These are phyloP conservation scores for Cladorrhinum samala DNA, from an alignment of 495 filamentous ascomycete genomes.

Conservation along the genomic window DNA sequence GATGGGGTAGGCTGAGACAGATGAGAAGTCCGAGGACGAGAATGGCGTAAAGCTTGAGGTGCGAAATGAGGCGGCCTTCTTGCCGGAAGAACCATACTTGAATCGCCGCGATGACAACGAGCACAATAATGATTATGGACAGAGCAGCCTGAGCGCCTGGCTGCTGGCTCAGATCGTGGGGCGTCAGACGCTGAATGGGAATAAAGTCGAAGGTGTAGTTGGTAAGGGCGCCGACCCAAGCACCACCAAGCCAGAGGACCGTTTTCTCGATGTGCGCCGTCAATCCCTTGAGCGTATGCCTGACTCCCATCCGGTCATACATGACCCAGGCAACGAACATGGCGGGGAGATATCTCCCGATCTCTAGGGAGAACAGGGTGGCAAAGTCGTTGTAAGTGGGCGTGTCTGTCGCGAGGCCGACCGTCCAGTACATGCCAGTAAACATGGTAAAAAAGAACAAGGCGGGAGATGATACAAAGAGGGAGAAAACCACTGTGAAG, in stretches of 20 bases:
- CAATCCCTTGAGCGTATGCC: slow-evolving; percentile 46
- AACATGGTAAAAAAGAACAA: slow-evolving; percentile 68
- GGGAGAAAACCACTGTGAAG: slow-evolving; percentile 58
- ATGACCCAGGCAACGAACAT: slow-evolving; percentile 70
- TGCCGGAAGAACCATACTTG: slow-evolving; percentile 70
- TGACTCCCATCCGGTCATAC: slow-evolving; percentile 55
- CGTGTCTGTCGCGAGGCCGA: slow-evolving; percentile 74
- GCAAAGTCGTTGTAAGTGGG: slow-evolving; percentile 47
- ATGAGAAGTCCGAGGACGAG: slow-evolving; percentile 55
- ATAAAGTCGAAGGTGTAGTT: slow-evolving; percentile 84
- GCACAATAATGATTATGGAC: slow-evolving; percentile 55
- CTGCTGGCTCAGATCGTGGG: slow-evolving; percentile 68
- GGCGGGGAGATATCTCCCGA: slow-evolving; percentile 70
- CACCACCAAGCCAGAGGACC: slow-evolving; percentile 66
- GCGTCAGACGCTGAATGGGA: slow-evolving; percentile 69
- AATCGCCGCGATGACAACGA: slow-evolving; percentile 52
- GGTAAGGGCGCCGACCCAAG: slow-evolving; percentile 72
- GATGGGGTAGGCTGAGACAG: slow-evolving; percentile 61
- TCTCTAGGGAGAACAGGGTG: slow-evolving; percentile 56
- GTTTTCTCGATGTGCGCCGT: slow-evolving; percentile 65
- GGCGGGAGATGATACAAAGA: slow-evolving; percentile 63
- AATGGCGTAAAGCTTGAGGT: slow-evolving; percentile 63
- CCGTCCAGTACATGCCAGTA: slow-evolving; percentile 65
- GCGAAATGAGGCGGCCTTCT: slow-evolving; percentile 59
- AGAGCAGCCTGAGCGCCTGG: slow-evolving; percentile 71